Base-by-base conservation (phyloP, 2,329 filamentous ascomycete genomes). In the Diaporthe humulicola region DNA sequence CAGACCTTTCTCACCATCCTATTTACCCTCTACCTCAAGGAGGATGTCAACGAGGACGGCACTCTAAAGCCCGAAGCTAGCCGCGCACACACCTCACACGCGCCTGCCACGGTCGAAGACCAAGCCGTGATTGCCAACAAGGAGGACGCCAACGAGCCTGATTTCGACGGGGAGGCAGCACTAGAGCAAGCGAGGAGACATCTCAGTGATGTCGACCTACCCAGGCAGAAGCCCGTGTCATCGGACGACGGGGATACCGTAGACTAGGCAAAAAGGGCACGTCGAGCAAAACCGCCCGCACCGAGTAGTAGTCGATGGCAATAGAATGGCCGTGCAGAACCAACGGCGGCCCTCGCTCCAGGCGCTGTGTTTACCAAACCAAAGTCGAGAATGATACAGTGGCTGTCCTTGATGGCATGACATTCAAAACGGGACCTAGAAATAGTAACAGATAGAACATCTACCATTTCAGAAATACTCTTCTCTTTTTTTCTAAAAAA, bases 1-100 rank as follows among this genome's bases (percentile, higher is more conserved):
- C 90, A 94, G 45, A 89, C 94, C 22, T 94, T 98, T 79, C 91
- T 98, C 40, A 94, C 96, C 60, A 87, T 98, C 22, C 84, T 95
- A 7, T 96, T 98, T 82, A 93, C 92, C 25, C 87, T 98, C 5
- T 88, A 97, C 75, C 89, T 93, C 12, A 92, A 90, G 73, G 92
- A 94, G 61, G 88, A 93, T 76, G 85, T 92, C 45, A 88, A 90
- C 77, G 89, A 91, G 75, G 87, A 91, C 69, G 90, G 90, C 1
- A 86, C 86, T 1, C 80, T 92, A 12, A 91, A 90, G 78, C 84
- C 84, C 0, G 82, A 80, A 25, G 81, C 83, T 54, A 81, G 81
- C 38, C 80, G 81, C 70, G 79, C 78, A 22, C 77, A 38, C 77
- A 76, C 71, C 69, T 70, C 48, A 72, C 74, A 7, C 67, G 76